These are phyloP conservation scores for Tausonia pullulans DNA, from an alignment of 1,284 basidiomycete genomes.

Conservation along the genomic window DNA sequence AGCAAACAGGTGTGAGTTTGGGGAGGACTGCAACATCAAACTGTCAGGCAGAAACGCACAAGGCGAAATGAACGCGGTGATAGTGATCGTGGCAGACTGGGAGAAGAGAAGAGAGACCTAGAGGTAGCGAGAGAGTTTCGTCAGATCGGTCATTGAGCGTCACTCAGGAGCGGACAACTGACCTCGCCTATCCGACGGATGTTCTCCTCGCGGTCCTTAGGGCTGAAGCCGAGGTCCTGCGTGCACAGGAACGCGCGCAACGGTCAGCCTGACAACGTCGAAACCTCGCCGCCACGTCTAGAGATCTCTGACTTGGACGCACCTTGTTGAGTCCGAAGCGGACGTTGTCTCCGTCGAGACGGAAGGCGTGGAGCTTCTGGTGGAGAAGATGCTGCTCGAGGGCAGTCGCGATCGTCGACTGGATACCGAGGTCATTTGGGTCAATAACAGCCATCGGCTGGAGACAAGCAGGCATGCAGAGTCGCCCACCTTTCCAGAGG, in stretches of 20 bases:
- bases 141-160: background rate
- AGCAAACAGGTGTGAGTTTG: background rate
- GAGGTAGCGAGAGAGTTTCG: background rate
- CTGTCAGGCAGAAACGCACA: constrained; percentile 33
- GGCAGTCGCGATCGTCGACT: constrained; percentile 96
- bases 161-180: background rate
- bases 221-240: constrained; percentile 85
- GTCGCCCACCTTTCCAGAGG: constrained; percentile 64
- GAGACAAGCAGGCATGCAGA: constrained; percentile 19
- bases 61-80: constrained; percentile 99
- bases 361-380: constrained; percentile 72
- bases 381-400: constrained; percentile 93
- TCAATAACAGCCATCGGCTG: background rate
- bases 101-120: constrained; percentile 92
- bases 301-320: background rate
- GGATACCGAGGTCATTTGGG: constrained; percentile 10
- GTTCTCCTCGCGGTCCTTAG: constrained; percentile 90
- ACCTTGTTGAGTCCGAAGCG: constrained; percentile 89
- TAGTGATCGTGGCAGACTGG: constrained; percentile 68
- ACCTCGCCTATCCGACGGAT: constrained; percentile 96
- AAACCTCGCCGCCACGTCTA: background rate
- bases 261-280: background rate
- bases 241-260: too few species aligned
- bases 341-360: constrained; percentile 94
- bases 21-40: background rate